These are phyloP conservation scores for Solanum piurae DNA, from an alignment of 257 asterid species.

Conservation along the genomic window DNA sequence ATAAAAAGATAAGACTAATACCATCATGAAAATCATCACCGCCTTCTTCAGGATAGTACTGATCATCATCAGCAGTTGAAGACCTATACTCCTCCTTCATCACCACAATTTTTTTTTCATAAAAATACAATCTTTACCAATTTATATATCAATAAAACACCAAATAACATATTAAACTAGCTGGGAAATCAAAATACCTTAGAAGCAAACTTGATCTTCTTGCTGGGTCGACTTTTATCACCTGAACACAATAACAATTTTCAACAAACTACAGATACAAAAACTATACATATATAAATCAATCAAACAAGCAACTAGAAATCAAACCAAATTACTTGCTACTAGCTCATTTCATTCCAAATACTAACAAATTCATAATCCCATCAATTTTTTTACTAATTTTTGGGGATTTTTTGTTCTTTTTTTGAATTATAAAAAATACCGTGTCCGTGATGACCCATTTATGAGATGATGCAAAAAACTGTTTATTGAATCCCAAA, in stretches of 20 bases:
- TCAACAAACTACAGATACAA: background rate
- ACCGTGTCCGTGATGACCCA: conserved; percentile 2
- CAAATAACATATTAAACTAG: background rate
- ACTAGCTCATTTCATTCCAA: background rate
- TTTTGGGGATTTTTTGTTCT: background rate
- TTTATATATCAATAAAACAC: background rate
- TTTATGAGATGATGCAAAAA: background rate
- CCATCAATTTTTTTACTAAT: background rate
- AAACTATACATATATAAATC: background rate
- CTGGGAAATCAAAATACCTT: conserved; percentile 39
- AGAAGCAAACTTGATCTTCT: conserved; percentile 44
- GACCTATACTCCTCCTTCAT: conserved; percentile 50
- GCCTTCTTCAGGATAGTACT: conserved; percentile 36
- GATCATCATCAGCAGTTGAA: conserved; percentile 26
- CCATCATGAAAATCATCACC: conserved; percentile 73
- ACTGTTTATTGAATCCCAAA: background rate
- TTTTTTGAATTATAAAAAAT: background rate
- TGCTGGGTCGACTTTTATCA: conserved; percentile 64
- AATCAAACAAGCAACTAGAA: background rate
- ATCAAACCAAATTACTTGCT: background rate
- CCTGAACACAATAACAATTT: conserved; percentile 39
- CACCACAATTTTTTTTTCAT: background rate
- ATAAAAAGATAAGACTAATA: conserved; percentile 6
- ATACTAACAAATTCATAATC: background rate
- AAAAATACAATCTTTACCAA: background rate